Base-by-base conservation (phyloP, 2,329 filamentous ascomycete species). In the Ceratocystis diversiconidia region DNA sequence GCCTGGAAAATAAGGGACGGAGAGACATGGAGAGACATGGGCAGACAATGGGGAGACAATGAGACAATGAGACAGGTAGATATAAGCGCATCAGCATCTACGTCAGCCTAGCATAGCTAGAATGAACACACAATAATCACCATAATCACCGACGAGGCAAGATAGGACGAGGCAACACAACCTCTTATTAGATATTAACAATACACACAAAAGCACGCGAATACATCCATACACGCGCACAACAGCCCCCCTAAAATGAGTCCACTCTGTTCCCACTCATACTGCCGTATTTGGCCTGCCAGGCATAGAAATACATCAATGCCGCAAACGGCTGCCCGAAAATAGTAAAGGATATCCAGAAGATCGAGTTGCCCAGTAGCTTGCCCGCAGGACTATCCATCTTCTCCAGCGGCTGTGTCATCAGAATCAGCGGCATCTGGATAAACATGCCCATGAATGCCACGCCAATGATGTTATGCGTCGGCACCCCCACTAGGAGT, bases 231-330 rank as follows among this genome's bases (percentile, higher is more conserved):
- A 25, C 32, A 22, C 12, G 19, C 6, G 15, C 30, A 22, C 17
- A 43, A 12, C n/a, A 17, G 10, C 30, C 32, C 22, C 15, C 36
- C 63, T 48, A 68, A 46, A 52, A 65, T 25, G 62, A 67, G 2
- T 68, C 44, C 69, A 73, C 69, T 62, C 69, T 68, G 63, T 74
- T 73, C 70, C 76, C 79, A 69, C 82, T 89, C 25, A 92, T 87
- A 71, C 87, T 91, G 12, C 94, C 94, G 73, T 96, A 96, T 78
- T 97, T 97, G 65, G 90, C 90, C 76, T 97, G 92, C 92, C 94
- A 99, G 1, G 92, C 92, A 73, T 97, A 97, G 75, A 96, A 99
- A 75, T 99, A 99, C 73, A 95, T 80, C 68, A 99, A 78, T 0
- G 90, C 92, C 1, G 90, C 94, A 70, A 97, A 83, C 0, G 94